Evolutionary conservation across 192 early-diverging fungal species (phyloP).

Genomic region (Rhizophlyctis rosea): DNA sequence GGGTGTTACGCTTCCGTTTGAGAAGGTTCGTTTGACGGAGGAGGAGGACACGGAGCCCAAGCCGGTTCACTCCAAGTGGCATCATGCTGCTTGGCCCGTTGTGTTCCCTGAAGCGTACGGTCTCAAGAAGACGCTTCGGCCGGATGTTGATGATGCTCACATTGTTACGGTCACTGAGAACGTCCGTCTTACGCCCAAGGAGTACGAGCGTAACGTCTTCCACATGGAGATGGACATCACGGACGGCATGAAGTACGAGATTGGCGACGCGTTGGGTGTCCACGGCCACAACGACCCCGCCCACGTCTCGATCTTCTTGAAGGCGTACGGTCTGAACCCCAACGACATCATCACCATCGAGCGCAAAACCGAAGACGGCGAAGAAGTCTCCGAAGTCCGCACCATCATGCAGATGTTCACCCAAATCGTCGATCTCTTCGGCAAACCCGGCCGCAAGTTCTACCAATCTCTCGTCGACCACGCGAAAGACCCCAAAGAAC

Average conservation of each 20-base stretch:
- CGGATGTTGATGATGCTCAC: constrained; percentile 65
- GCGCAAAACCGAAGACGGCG: constrained; percentile 51
- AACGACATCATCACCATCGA: constrained; percentile 60
- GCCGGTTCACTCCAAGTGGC: constrained; percentile 37
- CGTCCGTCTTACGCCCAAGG: constrained; percentile 77
- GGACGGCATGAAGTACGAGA: constrained; percentile 77
- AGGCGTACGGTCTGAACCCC: constrained; percentile 67
- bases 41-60: constrained; percentile 35
- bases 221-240: constrained; percentile 92
- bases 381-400: constrained; percentile 56
- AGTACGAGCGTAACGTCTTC: constrained; percentile 95
- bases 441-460: constrained; percentile 91
- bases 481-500: constrained; percentile 67
- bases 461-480: constrained; percentile 75
- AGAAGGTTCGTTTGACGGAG: constrained; percentile 28
- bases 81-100: constrained; percentile 59
- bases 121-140: constrained; percentile 45
- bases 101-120: constrained; percentile 72
- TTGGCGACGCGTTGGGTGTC: constrained; percentile 93
- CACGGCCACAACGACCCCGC: constrained; percentile 80
- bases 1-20: constrained; percentile 16
- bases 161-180: constrained; percentile 68
- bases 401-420: constrained; percentile 76
- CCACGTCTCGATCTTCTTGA: constrained; percentile 72
- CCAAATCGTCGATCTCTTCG: constrained; percentile 87